Percentiles rank a stretch among this genome's conserved stretches.
phyloP scores from a whole-genome alignment of 208 protist genomes.

The Wallacemonas rigidus region DNA sequence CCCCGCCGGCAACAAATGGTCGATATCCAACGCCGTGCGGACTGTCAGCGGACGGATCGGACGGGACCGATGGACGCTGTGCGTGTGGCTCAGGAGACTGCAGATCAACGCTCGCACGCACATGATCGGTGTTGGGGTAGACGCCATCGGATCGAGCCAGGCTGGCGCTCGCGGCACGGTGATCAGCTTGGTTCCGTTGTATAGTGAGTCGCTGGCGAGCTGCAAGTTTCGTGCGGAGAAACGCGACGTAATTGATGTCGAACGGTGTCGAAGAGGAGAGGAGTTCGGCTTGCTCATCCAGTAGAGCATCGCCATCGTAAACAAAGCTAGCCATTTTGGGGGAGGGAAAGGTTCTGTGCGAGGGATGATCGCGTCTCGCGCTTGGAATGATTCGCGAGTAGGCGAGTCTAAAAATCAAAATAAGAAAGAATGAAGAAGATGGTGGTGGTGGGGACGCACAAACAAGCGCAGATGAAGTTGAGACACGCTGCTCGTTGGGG shows the following conservation, averaged over 20 bases:
- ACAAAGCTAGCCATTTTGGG: conserved; percentile 1
- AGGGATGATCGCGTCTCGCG: background rate
- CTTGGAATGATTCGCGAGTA: no score
- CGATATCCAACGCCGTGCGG: background rate
- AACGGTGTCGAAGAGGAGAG: conserved; percentile 43
- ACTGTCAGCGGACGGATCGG: background rate
- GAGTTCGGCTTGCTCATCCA: conserved; percentile 68
- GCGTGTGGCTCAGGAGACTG: conserved; percentile 8
- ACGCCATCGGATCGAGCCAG: background rate
- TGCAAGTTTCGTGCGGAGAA: conserved; percentile 60
- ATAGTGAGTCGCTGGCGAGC: conserved; percentile 63
- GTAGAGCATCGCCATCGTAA: conserved; percentile 51
- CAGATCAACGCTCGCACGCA: conserved; percentile 2
- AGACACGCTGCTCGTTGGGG: no score
- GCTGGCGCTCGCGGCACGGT: background rate
- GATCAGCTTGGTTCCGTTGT: conserved; percentile 69
- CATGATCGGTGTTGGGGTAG: background rate
- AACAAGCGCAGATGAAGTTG: no score
- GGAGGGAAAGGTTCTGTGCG: background rate
- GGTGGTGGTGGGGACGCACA: no score
- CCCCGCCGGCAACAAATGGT: background rate
- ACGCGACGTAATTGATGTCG: conserved; percentile 72
- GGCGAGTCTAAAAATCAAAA: no score
- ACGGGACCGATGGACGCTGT: background rate
- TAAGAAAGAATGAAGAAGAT: no score